Base-by-base conservation (phyloP, 257 asterid genomes). In the Solanum raphanifolium region DNA sequence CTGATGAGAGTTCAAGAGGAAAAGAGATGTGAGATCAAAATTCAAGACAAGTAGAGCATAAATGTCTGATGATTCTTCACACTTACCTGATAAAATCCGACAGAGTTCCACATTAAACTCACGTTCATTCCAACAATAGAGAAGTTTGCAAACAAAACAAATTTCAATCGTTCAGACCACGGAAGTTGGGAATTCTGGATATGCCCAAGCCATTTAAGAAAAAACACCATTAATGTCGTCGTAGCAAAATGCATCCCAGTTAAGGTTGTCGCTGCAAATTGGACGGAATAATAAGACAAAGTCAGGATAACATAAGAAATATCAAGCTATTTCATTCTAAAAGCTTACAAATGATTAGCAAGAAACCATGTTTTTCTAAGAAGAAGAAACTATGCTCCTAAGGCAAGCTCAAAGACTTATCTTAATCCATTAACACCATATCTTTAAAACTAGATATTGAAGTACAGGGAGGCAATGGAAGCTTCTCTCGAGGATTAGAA, bases 41-140 rank as follows among this genome's bases (percentile, higher is more conserved):
- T 29, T 81, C 85, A 29, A 48, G 68, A 36, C 48, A 76, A n/a
- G 87, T 10, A 66, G 58, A 18, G 27, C 12, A 83, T 32, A 75
- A 36, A 23, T 18, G 34, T n/a, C 31, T 32, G 52, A 73, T 36
- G 27, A 73, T 3, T 31, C 38, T 76, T 48, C 71, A 46, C 39
- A 89, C 90, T 81, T 23, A 93, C 98, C 98, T 94, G 96, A 90
- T 94, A 94, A 86, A 94, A 94, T 89, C 98, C 96, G 60, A 94
- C 95, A 5, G 98, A 93, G 88, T 94, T 94, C 98, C 98, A 94
- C 98, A 93, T 94, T 34, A 94, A 87, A 86, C 96, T 93, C 66
- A 94, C 95, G n/a, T 94, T 94, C 97, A 93, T 93, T 87, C 98
- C 96, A 55, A 94, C 96, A 48, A 94, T 91, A 58, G 97, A 93